These are phyloP conservation scores for Penicillium soppii DNA, from an alignment of 495 filamentous ascomycete species.

Conservation along the genomic window DNA sequence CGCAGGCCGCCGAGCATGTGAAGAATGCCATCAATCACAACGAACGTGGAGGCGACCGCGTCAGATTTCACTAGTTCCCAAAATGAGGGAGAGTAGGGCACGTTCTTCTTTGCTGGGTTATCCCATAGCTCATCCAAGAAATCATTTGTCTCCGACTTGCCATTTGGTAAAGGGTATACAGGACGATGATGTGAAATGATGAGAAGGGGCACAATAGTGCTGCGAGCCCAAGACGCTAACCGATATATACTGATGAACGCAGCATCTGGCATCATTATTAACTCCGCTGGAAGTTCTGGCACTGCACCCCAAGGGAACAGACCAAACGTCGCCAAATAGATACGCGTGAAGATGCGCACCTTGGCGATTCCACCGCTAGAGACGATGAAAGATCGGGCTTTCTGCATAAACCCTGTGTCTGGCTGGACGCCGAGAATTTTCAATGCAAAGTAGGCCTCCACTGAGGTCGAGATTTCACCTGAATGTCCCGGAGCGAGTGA, in stretches of 20 bases:
- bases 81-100: constrained; percentile 21
- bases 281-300: constrained; percentile 38
- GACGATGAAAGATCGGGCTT: constrained; percentile 28
- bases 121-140: constrained; percentile 44
- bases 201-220: constrained; percentile 34
- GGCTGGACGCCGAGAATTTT: constrained; percentile 33
- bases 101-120: constrained; percentile 24
- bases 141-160: constrained; percentile 21
- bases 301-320: constrained; percentile 41
- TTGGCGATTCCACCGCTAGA: constrained; percentile 34
- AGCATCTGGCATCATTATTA: constrained; percentile 33
- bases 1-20: constrained; percentile 18
- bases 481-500: constrained; percentile 30
- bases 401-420: constrained; percentile 18
- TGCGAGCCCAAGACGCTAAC: constrained; percentile 37
- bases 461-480: constrained; percentile 35
- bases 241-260: constrained; percentile 36
- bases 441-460: constrained; percentile 42
- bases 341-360: constrained; percentile 38
- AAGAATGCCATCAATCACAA: constrained; percentile 21
- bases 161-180: constrained; percentile 35
- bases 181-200: constrained; percentile 36
- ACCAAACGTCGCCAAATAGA: constrained; percentile 42
- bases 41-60: constrained; percentile 17
- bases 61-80: constrained; percentile 12